phyloP scores from a whole-genome alignment of 2,329 filamentous ascomycete species.

The Microcyclospora pomicola region DNA sequence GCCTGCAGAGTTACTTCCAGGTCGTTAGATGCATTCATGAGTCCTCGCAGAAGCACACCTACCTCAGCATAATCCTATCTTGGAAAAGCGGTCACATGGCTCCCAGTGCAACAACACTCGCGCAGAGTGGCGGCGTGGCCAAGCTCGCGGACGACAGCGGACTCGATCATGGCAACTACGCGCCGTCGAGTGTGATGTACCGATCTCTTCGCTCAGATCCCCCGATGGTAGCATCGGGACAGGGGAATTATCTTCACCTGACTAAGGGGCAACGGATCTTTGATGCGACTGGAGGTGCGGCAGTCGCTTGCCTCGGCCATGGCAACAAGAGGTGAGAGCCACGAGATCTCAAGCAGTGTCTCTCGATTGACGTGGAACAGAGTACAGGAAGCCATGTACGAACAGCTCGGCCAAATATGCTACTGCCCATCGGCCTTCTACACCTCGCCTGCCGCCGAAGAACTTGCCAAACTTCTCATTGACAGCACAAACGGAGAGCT shows the following conservation, averaged over 20 bases:
- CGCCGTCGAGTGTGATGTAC: constrained; percentile 34
- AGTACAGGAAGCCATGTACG: constrained; percentile 44
- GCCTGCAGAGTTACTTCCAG: no score
- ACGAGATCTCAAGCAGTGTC: not conserved
- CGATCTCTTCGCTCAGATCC: constrained; percentile 35
- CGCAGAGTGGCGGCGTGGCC: constrained; percentile 3
- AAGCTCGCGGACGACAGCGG: not conserved
- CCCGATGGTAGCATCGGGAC: constrained; percentile 34
- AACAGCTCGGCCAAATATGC: constrained; percentile 44
- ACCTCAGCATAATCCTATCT: no score
- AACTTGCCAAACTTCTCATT: constrained; percentile 37
- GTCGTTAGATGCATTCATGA: no score
- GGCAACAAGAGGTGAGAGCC: constrained; percentile 37
- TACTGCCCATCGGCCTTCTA: constrained; percentile 50
- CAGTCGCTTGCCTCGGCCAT: constrained; percentile 58
- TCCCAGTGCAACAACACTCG: not conserved
- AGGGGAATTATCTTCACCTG: constrained; percentile 39
- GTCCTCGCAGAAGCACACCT: no score
- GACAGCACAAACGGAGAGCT: constrained; percentile 39
- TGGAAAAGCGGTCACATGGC: not conserved
- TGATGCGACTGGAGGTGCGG: constrained; percentile 61
- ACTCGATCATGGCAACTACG: not conserved
- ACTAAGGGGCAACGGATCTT: constrained; percentile 47
- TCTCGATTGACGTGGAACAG: constrained; percentile 6
- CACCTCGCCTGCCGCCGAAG: constrained; percentile 38